A percentile compares a stretch with the other conserved stretches of the same genome.
These are phyloP conservation scores for Colletotrichum sp. DNA, from an alignment of 2,329 filamentous ascomycete genomes.

Conservation along the genomic window DNA sequence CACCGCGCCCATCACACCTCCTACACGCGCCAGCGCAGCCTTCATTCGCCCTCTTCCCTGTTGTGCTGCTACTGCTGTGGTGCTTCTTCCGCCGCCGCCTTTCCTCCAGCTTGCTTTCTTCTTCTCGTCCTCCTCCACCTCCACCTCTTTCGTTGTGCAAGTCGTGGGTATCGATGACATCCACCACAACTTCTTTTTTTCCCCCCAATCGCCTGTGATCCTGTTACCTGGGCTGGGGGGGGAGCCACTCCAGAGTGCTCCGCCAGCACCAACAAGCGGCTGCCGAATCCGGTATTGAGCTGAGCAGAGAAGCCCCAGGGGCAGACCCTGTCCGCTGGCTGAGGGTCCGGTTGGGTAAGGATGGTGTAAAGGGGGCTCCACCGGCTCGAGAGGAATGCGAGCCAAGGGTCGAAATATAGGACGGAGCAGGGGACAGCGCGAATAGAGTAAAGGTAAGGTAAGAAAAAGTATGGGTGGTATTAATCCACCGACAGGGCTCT, in stretches of 20 bases:
- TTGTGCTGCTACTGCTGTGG: background rate
- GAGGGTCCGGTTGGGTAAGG: background rate
- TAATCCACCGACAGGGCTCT: constrained; percentile 1
- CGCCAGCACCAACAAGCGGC: constrained; percentile 4
- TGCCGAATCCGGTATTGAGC: constrained; percentile 14
- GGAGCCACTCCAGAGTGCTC: background rate
- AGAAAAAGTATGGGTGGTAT: background rate
- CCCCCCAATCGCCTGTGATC: background rate
- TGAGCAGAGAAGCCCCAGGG: background rate
- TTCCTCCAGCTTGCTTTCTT: background rate
- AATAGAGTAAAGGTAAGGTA: background rate
- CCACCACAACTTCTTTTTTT: background rate
- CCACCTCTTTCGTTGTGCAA: background rate
- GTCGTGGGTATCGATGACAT: background rate
- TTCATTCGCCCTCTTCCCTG: background rate
- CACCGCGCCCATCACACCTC: background rate
- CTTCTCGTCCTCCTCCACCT: background rate
- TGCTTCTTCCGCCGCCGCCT: background rate
- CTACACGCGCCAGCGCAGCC: background rate
- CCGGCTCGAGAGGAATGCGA: background rate
- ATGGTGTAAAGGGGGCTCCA: background rate
- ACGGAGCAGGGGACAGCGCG: background rate
- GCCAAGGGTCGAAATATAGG: background rate
- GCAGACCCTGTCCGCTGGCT: background rate
- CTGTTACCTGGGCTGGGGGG: background rate